Base-by-base conservation (phyloP, 805 yeast species). In the Saccharomycopsis capsularis region DNA sequence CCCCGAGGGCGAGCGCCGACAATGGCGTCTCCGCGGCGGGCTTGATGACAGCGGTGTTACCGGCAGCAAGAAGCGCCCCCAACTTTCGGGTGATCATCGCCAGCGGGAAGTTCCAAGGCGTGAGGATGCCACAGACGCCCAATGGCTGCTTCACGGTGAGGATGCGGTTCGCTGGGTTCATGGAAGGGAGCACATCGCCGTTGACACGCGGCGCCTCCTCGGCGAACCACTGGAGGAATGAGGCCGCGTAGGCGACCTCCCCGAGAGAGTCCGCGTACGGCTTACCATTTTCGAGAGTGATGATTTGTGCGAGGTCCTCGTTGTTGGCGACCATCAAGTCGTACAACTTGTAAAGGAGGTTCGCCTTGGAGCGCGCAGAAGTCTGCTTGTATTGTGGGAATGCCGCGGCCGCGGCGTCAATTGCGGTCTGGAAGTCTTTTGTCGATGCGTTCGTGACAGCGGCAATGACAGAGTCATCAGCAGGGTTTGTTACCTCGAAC, bases 51-150 rank as follows among this genome's bases (percentile, higher is more conserved):
- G 82, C 67, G 4, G 91, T 78, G 63, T 91, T 84, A 1, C 93
- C 95, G 15, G 85, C 84, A 16, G 93, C 90, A 27, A 82, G 59
- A 2, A 87, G 88, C 29, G 91, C 88, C 19, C 84, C 90, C 45
- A 80, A 65, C 60, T 83, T 83, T 55, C 89, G 68, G 4, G 88
- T 74, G 53, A 82, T 80, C 90, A 82, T 83, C 3, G 90, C 86
- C 21, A 79, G 66, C 3, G 95, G 95, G 64, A 85, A 85, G 64
- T 85, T 85, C 93, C 93, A 85, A 3, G 93, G 93, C 2, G 91
- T 82, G 58, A 85, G 63, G 47, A 85, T 76, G 7, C 89, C 90
- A 57, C 85, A 82, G 1, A 82, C 89, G 5, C 95, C 95, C 43
- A 85, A 69, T n/a, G 95, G 91, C 61, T 83, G 88, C 57, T 78